Evolutionary conservation across 352 stramenopile species (phyloP).

Genomic region (Thraustochytrium striatum): DNA sequence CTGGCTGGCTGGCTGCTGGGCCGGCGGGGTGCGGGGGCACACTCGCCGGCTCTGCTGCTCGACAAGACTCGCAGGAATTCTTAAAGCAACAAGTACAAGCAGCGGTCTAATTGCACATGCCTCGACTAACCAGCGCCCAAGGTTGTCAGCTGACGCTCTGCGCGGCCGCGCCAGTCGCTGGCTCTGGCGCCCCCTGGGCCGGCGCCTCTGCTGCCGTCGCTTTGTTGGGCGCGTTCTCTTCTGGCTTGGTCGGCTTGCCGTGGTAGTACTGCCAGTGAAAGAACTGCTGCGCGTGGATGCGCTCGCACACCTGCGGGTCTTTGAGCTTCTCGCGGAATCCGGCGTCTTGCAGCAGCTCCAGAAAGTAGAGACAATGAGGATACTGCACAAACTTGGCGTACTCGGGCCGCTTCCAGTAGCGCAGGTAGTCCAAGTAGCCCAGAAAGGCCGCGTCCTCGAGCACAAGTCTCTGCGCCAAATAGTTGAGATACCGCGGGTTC

Average conservation of each 20-base stretch:
- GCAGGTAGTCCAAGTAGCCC: conserved; percentile 81
- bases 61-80: no score
- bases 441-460: conserved; percentile 81
- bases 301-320: conserved; percentile 55
- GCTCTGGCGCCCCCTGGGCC: no score
- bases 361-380: conserved; percentile 74
- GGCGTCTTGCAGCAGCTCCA: conserved; percentile 78
- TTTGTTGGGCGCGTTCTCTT: no score
- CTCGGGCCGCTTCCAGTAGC: conserved; percentile 84
- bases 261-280: conserved; percentile 80
- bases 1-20: no score
- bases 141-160: no score
- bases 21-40: no score
- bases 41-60: no score
- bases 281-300: conserved; percentile 80
- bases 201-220: no score
- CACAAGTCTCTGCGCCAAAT: conserved; percentile 80
- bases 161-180: no score
- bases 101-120: no score
- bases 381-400: conserved; percentile 85
- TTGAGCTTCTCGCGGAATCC: conserved; percentile 61
- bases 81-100: no score
- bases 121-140: no score
- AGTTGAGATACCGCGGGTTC: conserved; percentile 79
- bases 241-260: conserved; percentile 59